Evolutionary conservation across 106 monocot genomes (phyloP).

Genomic region (Gastrodia elata): DNA sequence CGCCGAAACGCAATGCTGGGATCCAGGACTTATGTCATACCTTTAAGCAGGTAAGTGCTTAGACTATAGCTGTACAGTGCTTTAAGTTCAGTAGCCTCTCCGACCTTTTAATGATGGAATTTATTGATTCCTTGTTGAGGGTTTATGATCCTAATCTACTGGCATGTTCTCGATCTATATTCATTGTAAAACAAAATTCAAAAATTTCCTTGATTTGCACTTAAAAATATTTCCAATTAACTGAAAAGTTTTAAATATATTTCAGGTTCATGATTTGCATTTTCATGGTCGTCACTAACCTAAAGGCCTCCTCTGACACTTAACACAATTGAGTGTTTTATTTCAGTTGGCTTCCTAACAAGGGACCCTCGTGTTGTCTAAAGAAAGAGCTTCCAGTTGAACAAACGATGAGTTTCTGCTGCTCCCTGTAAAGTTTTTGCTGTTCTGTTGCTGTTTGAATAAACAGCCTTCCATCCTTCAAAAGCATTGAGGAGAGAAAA

Average conservation of each 20-base stretch:
- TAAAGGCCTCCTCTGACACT: too few relatives aligned
- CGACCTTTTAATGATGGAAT: background rate
- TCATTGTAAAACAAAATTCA: too few relatives aligned
- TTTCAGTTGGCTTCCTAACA: constrained; percentile 71
- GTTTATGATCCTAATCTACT: background rate
- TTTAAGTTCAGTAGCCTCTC: background rate
- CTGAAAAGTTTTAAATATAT: too few relatives aligned
- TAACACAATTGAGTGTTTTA: background rate
- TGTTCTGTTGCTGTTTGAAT: background rate
- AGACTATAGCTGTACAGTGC: too few relatives aligned
- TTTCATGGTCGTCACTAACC: too few relatives aligned
- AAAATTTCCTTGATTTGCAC: too few relatives aligned
- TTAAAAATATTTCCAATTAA: too few relatives aligned
- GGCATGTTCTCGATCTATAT: too few relatives aligned
- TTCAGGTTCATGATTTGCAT: too few relatives aligned
- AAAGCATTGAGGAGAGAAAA: background rate
- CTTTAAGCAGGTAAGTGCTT: constrained; percentile 84
- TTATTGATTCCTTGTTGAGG: too few relatives aligned
- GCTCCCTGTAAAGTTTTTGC: background rate
- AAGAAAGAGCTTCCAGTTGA: constrained; percentile 98
- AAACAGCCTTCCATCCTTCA: constrained; percentile 2
- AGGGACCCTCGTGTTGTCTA: constrained; percentile 90
- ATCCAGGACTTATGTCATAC: constrained; percentile 65
- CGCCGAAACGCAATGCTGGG: constrained; percentile 94
- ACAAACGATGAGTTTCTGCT: constrained; percentile 57